Evolutionary conservation across 2,329 filamentous ascomycete genomes (phyloP), one percentile per base, ranked within the genome.

Genomic region (Drechslerella dactyloides): DNA sequence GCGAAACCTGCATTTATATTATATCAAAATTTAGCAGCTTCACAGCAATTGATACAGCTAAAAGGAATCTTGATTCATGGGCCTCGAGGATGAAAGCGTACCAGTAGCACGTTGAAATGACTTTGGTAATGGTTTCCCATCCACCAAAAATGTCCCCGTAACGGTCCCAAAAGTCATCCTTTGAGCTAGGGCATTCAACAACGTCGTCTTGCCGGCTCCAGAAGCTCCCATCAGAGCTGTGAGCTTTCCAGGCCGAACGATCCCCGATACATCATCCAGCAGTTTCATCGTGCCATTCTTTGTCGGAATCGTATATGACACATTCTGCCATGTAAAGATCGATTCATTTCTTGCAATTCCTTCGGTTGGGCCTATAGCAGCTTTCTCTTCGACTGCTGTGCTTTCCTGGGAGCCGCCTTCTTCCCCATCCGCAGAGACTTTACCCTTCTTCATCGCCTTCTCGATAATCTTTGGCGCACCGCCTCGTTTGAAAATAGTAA

Each of bases 81-180:
- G n/a, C n/a, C n/a, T n/a, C n/a, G n/a, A 44, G 79, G 96, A 92
- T 78, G 96, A 90, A 42, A 93, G 91, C 76, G 96, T 96, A 54
- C 92, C 92, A 0, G 91, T 96, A 81, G 93, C 94, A 74, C 92
- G 89, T 79, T 96, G 92, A 84, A 96, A 96, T 0, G 89, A 91
- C 48, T 84, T 84, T 75, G 96, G 91, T 52, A 90, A 86, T 27
- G 86, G 87, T 40, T 83, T 69, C 84, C 90, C 90, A 75, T 93
- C 89, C 6, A 93, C 88, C n/a, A 91, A 81, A 88, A 96, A 94
- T 76, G 93, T 89, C 60, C 93, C 93, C 5, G 86, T 87, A 53
- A 96, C 90, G 17, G 96, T 89, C 80, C 93, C 93, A 87, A 94
- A 93, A 0, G 90, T 92, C 10, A 89, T 89, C 78, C 93, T 89